Evolutionary conservation across 208 protist genomes (phyloP).

Genomic region (Trypanosoma boissoni): DNA sequence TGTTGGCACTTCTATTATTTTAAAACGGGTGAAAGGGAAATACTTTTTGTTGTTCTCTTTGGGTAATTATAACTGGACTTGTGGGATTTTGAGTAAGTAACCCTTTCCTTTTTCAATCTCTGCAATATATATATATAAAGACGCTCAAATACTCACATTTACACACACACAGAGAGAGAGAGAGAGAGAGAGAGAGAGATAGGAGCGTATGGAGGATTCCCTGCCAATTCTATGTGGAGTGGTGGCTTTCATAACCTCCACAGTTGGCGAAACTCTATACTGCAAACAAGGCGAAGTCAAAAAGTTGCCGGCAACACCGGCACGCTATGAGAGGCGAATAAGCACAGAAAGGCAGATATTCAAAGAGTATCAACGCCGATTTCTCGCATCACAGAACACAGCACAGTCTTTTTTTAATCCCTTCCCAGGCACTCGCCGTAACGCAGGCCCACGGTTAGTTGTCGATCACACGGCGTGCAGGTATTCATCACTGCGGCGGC

Average conservation of each 20-base stretch:
- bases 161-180: not conserved
- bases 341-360: conserved; percentile 8
- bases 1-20: too few relatives aligned
- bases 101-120: too few relatives aligned
- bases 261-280: conserved; percentile 5
- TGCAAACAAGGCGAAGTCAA: not conserved
- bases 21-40: too few relatives aligned
- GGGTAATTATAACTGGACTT: too few relatives aligned
- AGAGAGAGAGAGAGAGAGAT: too few relatives aligned
- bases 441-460: not conserved
- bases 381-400: not conserved
- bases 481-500: not conserved
- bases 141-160: not conserved
- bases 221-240: conserved; percentile 1
- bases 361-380: conserved; percentile 4
- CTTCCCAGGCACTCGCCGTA: not conserved
- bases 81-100: too few relatives aligned
- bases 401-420: conserved; percentile 9
- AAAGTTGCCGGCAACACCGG: not conserved
- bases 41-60: too few relatives aligned
- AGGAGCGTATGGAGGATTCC: too few relatives aligned
- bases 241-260: conserved; percentile 6
- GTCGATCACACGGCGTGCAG: not conserved
- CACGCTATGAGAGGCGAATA: not conserved
- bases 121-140: too few relatives aligned